Percentiles rank a stretch among this genome's conserved stretches.
These are phyloP conservation scores for Austropuccinia psidii DNA, from an alignment of 1,284 basidiomycete genomes.

Conservation along the genomic window DNA sequence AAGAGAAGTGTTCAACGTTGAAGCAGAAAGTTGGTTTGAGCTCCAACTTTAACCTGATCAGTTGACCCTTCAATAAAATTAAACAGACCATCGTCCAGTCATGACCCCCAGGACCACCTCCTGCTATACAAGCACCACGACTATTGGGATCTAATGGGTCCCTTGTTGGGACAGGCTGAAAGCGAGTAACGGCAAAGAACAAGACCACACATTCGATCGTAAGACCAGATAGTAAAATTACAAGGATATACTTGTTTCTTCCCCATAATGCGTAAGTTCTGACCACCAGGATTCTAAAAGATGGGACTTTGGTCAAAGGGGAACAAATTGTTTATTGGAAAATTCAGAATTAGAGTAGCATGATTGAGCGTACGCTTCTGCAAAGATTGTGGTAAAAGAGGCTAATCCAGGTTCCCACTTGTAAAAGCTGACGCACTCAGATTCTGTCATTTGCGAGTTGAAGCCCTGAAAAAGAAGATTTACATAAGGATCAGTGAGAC, in stretches of 20 bases:
- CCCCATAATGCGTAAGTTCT: slow-evolving; percentile 34
- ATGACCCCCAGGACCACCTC: slow-evolving; percentile 35
- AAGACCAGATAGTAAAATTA: slow-evolving; percentile 9
- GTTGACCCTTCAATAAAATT: background rate
- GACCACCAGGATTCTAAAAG: slow-evolving; percentile 23
- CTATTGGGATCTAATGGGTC: slow-evolving; percentile 29
- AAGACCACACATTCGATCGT: slow-evolving; percentile 18
- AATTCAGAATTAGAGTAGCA: background rate
- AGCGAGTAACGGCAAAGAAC: slow-evolving; percentile 30
- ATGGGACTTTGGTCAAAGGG: background rate
- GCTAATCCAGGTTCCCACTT: slow-evolving; percentile 36
- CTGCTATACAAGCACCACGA: slow-evolving; percentile 35
- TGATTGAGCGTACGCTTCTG: slow-evolving; percentile 23
- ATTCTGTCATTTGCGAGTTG: slow-evolving; percentile 24
- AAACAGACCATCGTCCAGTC: slow-evolving; percentile 37
- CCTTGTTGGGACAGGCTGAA: slow-evolving; percentile 30
- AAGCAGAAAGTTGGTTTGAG: background rate
- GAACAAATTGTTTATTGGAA: background rate
- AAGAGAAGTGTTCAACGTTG: too few relatives aligned
- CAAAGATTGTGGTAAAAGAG: slow-evolving; percentile 34
- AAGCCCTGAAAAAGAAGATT: slow-evolving; percentile 12
- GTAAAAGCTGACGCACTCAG: slow-evolving; percentile 16
- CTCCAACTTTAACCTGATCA: background rate
- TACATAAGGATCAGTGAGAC: background rate
- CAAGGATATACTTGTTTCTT: slow-evolving; percentile 33